A percentile compares a stretch with the other conserved stretches of the same genome.
Conservation (phyloP, 1,284 basidiomycete genomes). For the Takashimella tepidaria region DNA sequence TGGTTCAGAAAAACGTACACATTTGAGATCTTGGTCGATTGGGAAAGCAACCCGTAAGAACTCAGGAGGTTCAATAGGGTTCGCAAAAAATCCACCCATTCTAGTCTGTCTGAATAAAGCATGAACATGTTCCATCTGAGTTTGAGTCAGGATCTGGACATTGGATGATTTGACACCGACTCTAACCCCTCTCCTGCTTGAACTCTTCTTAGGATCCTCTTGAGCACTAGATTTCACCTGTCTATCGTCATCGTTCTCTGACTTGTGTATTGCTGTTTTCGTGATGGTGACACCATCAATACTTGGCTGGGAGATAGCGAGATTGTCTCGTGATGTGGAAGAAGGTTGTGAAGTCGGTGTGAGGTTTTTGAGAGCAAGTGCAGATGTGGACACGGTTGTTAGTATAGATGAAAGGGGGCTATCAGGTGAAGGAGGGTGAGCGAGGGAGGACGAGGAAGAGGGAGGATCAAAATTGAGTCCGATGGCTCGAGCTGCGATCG, state of each 20-base stretch:
- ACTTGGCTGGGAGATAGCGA: slow-evolving; percentile 6
- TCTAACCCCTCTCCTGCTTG: background rate
- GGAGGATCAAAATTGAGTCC: too few relatives aligned
- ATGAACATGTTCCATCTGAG: slow-evolving; percentile 30
- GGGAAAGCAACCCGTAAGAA: slow-evolving; percentile 32
- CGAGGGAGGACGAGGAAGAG: background rate
- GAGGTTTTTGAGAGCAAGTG: background rate
- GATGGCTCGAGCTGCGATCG: slow-evolving; percentile 9
- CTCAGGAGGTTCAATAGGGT: slow-evolving; percentile 32
- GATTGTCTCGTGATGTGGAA: background rate
- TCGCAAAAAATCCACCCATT: slow-evolving; percentile 38
- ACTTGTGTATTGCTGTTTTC: background rate
- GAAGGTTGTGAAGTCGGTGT: background rate
- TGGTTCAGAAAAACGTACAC: slow-evolving; percentile 22
- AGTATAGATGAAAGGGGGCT: background rate
- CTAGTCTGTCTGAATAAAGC: slow-evolving; percentile 35
- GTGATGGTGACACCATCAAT: background rate
- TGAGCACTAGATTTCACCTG: background rate
- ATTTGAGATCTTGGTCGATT: slow-evolving; percentile 30
- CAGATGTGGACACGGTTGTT: too few relatives aligned
- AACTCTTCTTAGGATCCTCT: background rate
- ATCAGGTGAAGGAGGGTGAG: slow-evolving; percentile 3
- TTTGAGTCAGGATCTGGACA: slow-evolving; percentile 9
- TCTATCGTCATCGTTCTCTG: too few relatives aligned
- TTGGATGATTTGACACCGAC: slow-evolving; percentile 4